Evolutionary conservation across 352 stramenopile species (phyloP).

Genomic region (Thalassiosira hispida): DNA sequence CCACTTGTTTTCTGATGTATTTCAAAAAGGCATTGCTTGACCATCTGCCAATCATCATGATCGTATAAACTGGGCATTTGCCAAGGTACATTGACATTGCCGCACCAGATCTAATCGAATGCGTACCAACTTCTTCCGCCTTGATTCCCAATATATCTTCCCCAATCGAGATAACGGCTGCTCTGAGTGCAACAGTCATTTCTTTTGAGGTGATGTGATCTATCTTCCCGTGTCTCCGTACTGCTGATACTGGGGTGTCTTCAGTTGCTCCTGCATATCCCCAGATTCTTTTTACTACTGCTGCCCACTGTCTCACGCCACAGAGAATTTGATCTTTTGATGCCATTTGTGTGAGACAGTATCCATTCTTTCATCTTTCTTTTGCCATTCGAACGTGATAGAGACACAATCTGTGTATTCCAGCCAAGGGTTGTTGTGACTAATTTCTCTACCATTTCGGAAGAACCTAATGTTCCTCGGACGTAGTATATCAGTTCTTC

Average conservation of each 20-base stretch:
- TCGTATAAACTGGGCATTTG: conserved; percentile 7
- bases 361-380: conserved; percentile 11
- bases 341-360: conserved; percentile 2
- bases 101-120: conserved; percentile 20
- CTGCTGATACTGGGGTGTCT: not conserved
- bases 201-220: not conserved
- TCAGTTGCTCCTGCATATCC: not conserved
- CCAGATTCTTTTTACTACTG: not conserved
- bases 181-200: not conserved
- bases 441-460: not conserved
- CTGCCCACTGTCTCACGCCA: not conserved
- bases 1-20: too few relatives aligned
- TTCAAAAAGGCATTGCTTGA: too few relatives aligned
- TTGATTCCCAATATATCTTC: conserved; percentile 12
- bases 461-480: conserved; percentile 6
- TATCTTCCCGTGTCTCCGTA: not conserved
- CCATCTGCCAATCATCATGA: conserved; percentile 19
- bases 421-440: not conserved
- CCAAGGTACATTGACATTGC: conserved; percentile 32
- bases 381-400: conserved; percentile 7
- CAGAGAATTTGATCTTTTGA: not conserved
- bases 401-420: not conserved
- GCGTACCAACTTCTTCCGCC: conserved; percentile 18
- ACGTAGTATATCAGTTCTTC: not conserved
- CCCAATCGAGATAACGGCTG: conserved; percentile 9